phyloP scores from a whole-genome alignment of 2,329 filamentous ascomycete species.

The Monilinia aucupariae region DNA sequence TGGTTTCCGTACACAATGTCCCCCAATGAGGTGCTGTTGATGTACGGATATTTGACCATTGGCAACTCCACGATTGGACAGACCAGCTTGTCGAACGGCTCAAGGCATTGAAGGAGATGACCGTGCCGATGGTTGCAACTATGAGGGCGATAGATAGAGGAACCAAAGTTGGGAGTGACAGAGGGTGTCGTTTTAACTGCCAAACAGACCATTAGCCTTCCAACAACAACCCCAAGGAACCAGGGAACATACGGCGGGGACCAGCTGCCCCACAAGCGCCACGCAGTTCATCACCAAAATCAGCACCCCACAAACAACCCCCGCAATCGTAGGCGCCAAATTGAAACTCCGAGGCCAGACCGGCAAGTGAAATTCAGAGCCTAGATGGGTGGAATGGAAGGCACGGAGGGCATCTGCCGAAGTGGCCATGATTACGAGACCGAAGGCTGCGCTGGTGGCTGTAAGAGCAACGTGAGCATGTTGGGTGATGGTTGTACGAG shows the following conservation, averaged over 20 bases:
- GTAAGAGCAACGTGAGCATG: slow-evolving; percentile 44
- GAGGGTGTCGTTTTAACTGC: slow-evolving; percentile 25
- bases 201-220: background rate
- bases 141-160: slow-evolving; percentile 42
- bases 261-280: slow-evolving; percentile 46
- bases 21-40: slow-evolving; percentile 48
- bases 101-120: slow-evolving; percentile 54
- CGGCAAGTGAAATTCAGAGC: slow-evolving; percentile 45
- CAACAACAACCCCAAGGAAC: background rate
- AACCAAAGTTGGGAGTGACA: slow-evolving; percentile 33
- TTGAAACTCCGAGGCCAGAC: slow-evolving; percentile 56
- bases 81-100: slow-evolving; percentile 48
- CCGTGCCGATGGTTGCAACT: slow-evolving; percentile 48
- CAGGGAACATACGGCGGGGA: slow-evolving; percentile 43
- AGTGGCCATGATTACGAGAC: slow-evolving; percentile 49
- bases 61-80: slow-evolving; percentile 58
- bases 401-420: slow-evolving; percentile 50
- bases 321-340: slow-evolving; percentile 49
- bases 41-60: slow-evolving; percentile 53
- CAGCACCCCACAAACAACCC: slow-evolving; percentile 48
- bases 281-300: slow-evolving; percentile 45
- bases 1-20: slow-evolving; percentile 52
- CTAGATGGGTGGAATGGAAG: slow-evolving; percentile 49
- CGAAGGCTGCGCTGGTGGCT: slow-evolving; percentile 45
- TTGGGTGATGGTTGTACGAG: slow-evolving; percentile 37